Evolutionary conservation across 139 green algal species (phyloP).

Genomic region (Chlamydomonas schloesseri): DNA sequence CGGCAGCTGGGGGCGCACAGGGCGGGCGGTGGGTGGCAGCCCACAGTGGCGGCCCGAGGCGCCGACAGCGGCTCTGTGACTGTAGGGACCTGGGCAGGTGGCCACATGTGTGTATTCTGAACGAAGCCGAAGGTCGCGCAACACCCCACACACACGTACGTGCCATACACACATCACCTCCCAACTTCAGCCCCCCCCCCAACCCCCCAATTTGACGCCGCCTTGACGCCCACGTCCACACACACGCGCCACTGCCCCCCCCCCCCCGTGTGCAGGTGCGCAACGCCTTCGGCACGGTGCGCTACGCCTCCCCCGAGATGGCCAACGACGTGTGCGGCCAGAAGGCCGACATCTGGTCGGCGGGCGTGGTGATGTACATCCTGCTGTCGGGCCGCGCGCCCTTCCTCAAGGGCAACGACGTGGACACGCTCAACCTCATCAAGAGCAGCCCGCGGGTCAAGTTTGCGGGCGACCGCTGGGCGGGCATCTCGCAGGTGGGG

Average conservation of each 20-base stretch:
- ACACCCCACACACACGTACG: no score
- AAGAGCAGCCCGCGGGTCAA: constrained; percentile 57
- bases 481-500: constrained; percentile 30
- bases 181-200: no score
- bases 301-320: constrained; percentile 78
- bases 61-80: no score
- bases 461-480: constrained; percentile 59
- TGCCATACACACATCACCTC: no score
- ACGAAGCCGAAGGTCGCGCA: no score
- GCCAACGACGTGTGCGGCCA: constrained; percentile 68
- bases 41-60: no score
- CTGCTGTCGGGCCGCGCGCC: constrained; percentile 59
- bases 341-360: constrained; percentile 73
- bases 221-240: no score
- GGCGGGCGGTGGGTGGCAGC: no score
- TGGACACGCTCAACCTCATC: constrained; percentile 64
- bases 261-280: constrained; percentile 32
- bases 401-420: constrained; percentile 56
- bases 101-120: no score
- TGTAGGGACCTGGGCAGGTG: no score
- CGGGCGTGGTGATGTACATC: constrained; percentile 67
- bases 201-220: no score
- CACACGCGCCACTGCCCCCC: neutral
- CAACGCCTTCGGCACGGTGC: constrained; percentile 71
- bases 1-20: no score